A percentile compares a stretch with the other conserved stretches of the same genome.
phyloP scores from a whole-genome alignment of 176 grass and related monocot genomes.

The Paspalum notatum region DNA sequence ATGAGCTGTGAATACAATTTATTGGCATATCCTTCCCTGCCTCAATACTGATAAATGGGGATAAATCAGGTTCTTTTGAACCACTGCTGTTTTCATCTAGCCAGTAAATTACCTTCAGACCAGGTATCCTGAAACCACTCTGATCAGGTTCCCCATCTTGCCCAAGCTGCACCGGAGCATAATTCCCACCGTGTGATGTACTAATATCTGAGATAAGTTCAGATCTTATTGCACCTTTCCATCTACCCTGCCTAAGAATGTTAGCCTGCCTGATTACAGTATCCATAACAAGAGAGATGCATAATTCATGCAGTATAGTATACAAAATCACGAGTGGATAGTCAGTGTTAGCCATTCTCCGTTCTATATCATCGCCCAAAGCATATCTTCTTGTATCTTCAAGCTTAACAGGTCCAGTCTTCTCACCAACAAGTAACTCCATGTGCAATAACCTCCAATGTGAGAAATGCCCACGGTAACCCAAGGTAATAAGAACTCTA shows the following conservation, averaged over 20 bases:
- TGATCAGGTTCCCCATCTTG: conserved; percentile 86
- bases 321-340: conserved; percentile 84
- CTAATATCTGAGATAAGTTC: conserved; percentile 81
- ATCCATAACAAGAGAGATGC: conserved; percentile 91
- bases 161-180: conserved; percentile 55
- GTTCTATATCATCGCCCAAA: conserved; percentile 94
- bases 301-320: conserved; percentile 91
- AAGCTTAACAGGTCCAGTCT: conserved; percentile 77
- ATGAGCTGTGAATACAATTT: conserved; percentile 88
- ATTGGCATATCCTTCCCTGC: conserved; percentile 71
- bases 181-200: conserved; percentile 57
- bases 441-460: conserved; percentile 91
- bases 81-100: conserved; percentile 69
- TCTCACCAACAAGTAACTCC: conserved; percentile 96
- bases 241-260: conserved; percentile 82
- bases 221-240: conserved; percentile 90
- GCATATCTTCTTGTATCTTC: conserved; percentile 79
- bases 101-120: conserved; percentile 94
- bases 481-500: conserved; percentile 85
- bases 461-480: conserved; percentile 80
- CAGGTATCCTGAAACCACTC: conserved; percentile 74
- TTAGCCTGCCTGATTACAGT: conserved; percentile 90
- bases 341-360: conserved; percentile 82
- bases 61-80: conserved; percentile 58
- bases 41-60: conserved; percentile 86